Conservation (phyloP, 2,329 filamentous ascomycete genomes). For the Tolypocladium tundrense region DNA sequence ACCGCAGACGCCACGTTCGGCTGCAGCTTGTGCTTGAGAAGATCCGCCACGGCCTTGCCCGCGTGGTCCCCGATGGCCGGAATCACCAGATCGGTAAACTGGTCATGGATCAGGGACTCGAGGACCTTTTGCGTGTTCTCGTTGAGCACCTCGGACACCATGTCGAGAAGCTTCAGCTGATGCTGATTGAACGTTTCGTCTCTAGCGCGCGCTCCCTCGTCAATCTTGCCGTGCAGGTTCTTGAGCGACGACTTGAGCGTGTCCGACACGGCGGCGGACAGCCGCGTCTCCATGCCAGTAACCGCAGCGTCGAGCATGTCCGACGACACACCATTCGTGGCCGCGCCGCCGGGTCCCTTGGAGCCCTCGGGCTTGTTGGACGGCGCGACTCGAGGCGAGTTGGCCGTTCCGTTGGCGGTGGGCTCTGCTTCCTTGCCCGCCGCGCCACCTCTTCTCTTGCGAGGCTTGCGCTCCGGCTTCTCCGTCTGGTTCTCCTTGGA, state of each 20-base stretch:
- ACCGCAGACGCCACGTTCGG: slow-evolving; percentile 55
- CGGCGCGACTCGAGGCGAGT: slow-evolving; percentile 21
- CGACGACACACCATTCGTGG: slow-evolving; percentile 21
- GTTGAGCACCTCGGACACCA: slow-evolving; percentile 50
- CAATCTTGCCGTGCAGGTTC: slow-evolving; percentile 51
- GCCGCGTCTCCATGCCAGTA: slow-evolving; percentile 39
- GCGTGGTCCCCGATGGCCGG: slow-evolving; percentile 63
- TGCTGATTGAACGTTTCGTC: slow-evolving; percentile 42
- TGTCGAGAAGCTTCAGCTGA: slow-evolving; percentile 44
- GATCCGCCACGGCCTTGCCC: slow-evolving; percentile 57
- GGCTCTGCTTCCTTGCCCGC: slow-evolving; percentile 32
- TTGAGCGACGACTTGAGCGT: slow-evolving; percentile 46
- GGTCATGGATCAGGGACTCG: slow-evolving; percentile 62
- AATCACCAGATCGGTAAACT: slow-evolving; percentile 65
- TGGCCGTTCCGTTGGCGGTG: slow-evolving; percentile 28
- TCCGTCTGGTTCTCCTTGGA: slow-evolving; percentile 34
- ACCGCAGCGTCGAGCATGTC: slow-evolving; percentile 46
- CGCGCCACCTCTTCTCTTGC: slow-evolving; percentile 57
- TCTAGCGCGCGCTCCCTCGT: slow-evolving; percentile 50
- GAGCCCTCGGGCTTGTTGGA: slow-evolving; percentile 17
- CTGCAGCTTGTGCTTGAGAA: slow-evolving; percentile 58
- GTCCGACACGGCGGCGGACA: slow-evolving; percentile 37
- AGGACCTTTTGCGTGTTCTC: slow-evolving; percentile 62
- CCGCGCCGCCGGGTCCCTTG: slow-evolving; percentile 17
- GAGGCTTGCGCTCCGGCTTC: slow-evolving; percentile 49